Conservation (phyloP, 179 eudicot genomes). For the Gypsophila paniculata region DNA sequence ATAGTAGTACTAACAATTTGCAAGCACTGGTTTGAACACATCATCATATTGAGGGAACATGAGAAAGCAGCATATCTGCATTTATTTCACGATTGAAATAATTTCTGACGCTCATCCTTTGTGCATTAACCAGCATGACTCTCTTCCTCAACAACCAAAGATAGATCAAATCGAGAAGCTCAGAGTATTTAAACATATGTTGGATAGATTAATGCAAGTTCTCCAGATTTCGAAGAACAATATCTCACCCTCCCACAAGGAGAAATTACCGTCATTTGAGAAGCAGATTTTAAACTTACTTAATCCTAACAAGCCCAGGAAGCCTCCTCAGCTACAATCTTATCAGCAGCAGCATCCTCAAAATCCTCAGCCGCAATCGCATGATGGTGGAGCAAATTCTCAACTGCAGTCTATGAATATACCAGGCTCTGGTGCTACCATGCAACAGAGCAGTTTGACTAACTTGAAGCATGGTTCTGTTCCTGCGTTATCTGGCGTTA, state of each 20-base stretch:
- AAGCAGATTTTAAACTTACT: constrained; percentile 64
- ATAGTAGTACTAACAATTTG: neutral
- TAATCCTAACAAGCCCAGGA: constrained; percentile 59
- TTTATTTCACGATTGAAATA: neutral
- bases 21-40: neutral
- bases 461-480: constrained; percentile 58
- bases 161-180: constrained; percentile 64
- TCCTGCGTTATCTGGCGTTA: constrained; percentile 46
- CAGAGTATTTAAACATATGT: constrained; percentile 54
- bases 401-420: constrained; percentile 53
- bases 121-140: constrained; percentile 58
- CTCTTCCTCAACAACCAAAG: constrained; percentile 66
- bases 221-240: constrained; percentile 54
- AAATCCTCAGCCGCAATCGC: constrained; percentile 58
- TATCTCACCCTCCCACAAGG: constrained; percentile 43
- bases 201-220: constrained; percentile 55
- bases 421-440: constrained; percentile 50
- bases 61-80: neutral
- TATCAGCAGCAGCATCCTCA: constrained; percentile 71
- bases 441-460: constrained; percentile 55
- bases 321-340: constrained; percentile 51
- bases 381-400: constrained; percentile 52
- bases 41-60: neutral
- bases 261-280: constrained; percentile 56
- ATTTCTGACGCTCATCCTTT: constrained; percentile 20